These are phyloP conservation scores for Puccinia horiana DNA, from an alignment of 1,284 basidiomycete species.

Conservation along the genomic window DNA sequence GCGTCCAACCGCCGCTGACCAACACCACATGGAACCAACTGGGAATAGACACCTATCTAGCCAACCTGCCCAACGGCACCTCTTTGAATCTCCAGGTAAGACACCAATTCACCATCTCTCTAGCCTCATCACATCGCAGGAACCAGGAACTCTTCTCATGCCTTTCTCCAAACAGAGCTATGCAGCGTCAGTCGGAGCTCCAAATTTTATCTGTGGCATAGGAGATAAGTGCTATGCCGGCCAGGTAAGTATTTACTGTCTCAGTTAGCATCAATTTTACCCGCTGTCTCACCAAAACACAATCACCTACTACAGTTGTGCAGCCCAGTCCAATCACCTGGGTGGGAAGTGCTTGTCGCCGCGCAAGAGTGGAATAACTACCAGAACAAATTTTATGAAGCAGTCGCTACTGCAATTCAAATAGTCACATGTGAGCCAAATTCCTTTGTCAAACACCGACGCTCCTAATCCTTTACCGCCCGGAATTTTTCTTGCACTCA, in stretches of 20 bases:
- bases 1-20: conserved; percentile 25
- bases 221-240: conserved; percentile 35
- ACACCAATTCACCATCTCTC: neutral
- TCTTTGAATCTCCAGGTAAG: conserved; percentile 30
- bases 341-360: conserved; percentile 31
- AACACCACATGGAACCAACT: conserved; percentile 30
- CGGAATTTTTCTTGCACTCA: neutral
- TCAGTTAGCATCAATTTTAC: neutral
- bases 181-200: conserved; percentile 33
- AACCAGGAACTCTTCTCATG: neutral
- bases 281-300: neutral
- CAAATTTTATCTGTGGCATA: conserved; percentile 38
- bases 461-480: neutral
- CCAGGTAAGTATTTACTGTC: conserved; percentile 9
- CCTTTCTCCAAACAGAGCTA: neutral
- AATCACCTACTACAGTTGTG: conserved; percentile 24
- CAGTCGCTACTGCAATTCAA: conserved; percentile 37
- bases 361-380: conserved; percentile 46
- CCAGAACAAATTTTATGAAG: conserved; percentile 38
- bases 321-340: conserved; percentile 32
- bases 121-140: no score
- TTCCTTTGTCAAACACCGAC: neutral
- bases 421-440: conserved; percentile 35
- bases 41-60: conserved; percentile 41
- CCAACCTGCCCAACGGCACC: conserved; percentile 25